Evolutionary conservation across 2,329 filamentous ascomycete genomes (phyloP).

Genomic region (Diaporthe aspalathi): DNA sequence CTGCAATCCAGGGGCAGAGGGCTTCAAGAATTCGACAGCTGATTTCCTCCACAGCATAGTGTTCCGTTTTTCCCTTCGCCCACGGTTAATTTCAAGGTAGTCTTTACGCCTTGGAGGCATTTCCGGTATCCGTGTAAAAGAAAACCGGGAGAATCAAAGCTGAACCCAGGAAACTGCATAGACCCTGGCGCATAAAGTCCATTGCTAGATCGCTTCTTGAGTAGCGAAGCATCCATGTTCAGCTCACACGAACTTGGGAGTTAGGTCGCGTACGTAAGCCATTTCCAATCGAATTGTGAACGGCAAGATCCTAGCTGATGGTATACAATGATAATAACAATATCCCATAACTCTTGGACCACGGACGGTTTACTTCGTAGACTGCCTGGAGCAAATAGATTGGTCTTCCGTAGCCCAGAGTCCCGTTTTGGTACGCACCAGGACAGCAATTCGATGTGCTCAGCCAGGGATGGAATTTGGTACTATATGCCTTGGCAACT

Average conservation of each 20-base stretch:
- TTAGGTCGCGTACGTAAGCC: slow-evolving; percentile 8
- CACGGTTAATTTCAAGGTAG: background rate
- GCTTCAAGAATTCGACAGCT: background rate
- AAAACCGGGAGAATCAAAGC: background rate
- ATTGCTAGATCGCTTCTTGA: background rate
- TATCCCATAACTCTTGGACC: background rate
- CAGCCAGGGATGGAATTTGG: too few relatives aligned
- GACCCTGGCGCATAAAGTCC: background rate
- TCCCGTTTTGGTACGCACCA: too few relatives aligned
- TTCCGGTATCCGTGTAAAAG: background rate
- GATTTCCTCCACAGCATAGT: background rate
- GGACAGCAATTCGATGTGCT: too few relatives aligned
- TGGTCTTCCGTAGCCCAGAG: too few relatives aligned
- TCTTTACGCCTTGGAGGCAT: too few relatives aligned
- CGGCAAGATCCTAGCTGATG: slow-evolving; percentile 14
- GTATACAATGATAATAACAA: background rate
- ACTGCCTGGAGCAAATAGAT: too few relatives aligned
- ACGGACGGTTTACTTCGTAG: too few relatives aligned
- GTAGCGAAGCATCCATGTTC: background rate
- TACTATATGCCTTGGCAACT: too few relatives aligned
- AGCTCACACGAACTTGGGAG: background rate
- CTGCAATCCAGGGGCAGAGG: too few relatives aligned
- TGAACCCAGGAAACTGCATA: background rate
- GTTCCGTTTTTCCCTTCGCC: background rate
- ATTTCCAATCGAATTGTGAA: background rate